Evolutionary conservation across 352 stramenopile species (phyloP).

Genomic region (Globisporangium parvum): DNA sequence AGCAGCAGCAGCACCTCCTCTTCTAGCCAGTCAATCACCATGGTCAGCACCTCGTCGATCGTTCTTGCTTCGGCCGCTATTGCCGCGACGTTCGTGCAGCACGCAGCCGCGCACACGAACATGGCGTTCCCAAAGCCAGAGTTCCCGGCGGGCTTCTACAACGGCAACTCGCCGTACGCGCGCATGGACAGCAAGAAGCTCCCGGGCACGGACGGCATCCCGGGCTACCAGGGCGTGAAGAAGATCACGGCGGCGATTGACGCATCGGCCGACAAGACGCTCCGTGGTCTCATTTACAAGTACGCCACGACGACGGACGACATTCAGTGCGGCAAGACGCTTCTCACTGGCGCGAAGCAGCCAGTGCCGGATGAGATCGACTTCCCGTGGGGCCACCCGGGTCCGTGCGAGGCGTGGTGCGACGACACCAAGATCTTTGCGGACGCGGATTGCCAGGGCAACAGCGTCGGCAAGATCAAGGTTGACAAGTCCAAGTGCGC

Average conservation of each 20-base stretch:
- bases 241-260: slow-evolving; percentile 9
- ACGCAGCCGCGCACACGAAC: slow-evolving; percentile 15
- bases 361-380: slow-evolving; percentile 15
- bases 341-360: slow-evolving; percentile 8
- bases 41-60: slow-evolving; percentile 13
- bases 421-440: slow-evolving; percentile 17
- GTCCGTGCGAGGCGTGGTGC: slow-evolving; percentile 18
- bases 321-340: slow-evolving; percentile 17
- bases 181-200: slow-evolving; percentile 12
- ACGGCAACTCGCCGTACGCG: slow-evolving; percentile 15
- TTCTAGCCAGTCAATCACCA: slow-evolving; percentile 1
- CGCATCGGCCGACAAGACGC: slow-evolving; percentile 1
- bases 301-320: slow-evolving; percentile 8
- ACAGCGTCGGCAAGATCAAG: slow-evolving; percentile 20
- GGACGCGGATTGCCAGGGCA: slow-evolving; percentile 15
- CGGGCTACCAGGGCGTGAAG: slow-evolving; percentile 4
- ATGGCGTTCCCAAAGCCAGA: slow-evolving; percentile 8
- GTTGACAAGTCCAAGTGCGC: slow-evolving; percentile 11
- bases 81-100: slow-evolving; percentile 1
- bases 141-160: slow-evolving; percentile 5
- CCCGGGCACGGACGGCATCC: slow-evolving; percentile 6
- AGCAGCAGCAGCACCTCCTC: background rate
- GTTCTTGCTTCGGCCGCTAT: slow-evolving; percentile 9
- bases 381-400: slow-evolving; percentile 19
- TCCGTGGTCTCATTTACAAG: slow-evolving; percentile 11